Evolutionary conservation across 345 rosid species (phyloP).

Genomic region (Populus davidiana): DNA sequence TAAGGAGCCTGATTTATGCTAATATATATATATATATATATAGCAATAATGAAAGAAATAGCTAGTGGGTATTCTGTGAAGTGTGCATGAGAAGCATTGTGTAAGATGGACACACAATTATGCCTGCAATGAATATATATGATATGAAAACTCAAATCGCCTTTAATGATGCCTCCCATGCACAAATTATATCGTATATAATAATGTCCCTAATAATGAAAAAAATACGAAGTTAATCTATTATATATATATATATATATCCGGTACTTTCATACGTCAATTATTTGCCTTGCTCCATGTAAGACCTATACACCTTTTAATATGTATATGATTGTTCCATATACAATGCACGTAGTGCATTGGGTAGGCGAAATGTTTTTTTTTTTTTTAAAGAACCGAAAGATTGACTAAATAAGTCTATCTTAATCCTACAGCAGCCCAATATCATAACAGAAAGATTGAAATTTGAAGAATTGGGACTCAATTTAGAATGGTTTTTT

Average conservation of each 20-base stretch:
- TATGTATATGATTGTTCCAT: background rate
- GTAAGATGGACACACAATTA: conserved; percentile 18
- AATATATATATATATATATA: background rate
- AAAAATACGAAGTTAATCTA: background rate
- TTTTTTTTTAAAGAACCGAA: too few species aligned
- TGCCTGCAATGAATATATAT: background rate
- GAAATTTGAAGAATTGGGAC: too few species aligned
- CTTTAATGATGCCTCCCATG: conserved; percentile 6
- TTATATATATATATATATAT: too few species aligned
- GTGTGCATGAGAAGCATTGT: conserved; percentile 35
- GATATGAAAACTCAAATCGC: background rate
- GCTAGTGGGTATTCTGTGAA: conserved; percentile 25
- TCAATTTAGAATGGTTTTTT: too few species aligned
- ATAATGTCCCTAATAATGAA: conserved; percentile 2
- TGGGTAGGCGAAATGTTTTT: background rate
- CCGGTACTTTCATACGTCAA: background rate
- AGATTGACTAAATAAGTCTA: background rate
- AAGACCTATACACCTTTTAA: too few species aligned
- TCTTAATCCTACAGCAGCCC: too few species aligned
- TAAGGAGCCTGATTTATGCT: conserved; percentile 2
- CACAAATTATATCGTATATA: conserved; percentile 5
- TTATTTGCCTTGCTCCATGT: background rate
- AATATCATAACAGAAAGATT: too few species aligned
- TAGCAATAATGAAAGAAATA: conserved; percentile 20
- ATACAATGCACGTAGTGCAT: background rate